Evolutionary conservation across 2,329 filamentous ascomycete genomes (phyloP), one percentile per base, ranked within the genome.

Genomic region (Monosporascus cannonballus): DNA sequence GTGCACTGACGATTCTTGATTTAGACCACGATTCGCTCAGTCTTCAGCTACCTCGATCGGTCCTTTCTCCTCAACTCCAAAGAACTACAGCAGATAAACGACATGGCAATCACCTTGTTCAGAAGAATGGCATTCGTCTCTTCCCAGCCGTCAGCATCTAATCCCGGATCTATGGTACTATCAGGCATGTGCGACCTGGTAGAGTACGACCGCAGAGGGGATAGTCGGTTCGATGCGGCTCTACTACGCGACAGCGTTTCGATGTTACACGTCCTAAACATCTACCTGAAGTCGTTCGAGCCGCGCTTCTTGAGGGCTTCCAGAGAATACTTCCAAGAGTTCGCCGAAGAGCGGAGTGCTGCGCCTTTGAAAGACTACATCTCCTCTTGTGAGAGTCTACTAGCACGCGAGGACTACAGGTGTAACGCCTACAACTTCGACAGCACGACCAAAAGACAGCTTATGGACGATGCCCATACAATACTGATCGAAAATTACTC

Each of bases 21-120:
- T 25, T 25, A 63, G 56, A 81, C 85, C 59, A 85, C 86, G 15
- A 82, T 99, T 50, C 84, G 91, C 48, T 93, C 89, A 57, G 87
- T 95, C 39, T 97, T 96, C 71, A 96, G 91, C 73, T 99, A 92
- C 65, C 80, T 99, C 59, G 93, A 99, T 67, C 85, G 94, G 57
- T 89, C 91, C 2, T 96, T 91, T 65, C 78, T 99, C 7, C 76
- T 96, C 2, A 85, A 87, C 53, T 84, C 85, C 46, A 84, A 86
- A 59, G 83, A 86, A 22, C 72, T 80, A 37, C 78, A 79, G 9
- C 87, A 87, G 36, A 83, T 99, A 52, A 87, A 92, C 64, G 90
- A 96, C 64, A 85, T 96, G 75, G 83, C 86, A 5, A 84, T 94
- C 51, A 72, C 77, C 15, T 79, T 90, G 54, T 99, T 97, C 67